Conservation (phyloP, 2,329 filamentous ascomycete genomes). For the Penicillium janthinellum region DNA sequence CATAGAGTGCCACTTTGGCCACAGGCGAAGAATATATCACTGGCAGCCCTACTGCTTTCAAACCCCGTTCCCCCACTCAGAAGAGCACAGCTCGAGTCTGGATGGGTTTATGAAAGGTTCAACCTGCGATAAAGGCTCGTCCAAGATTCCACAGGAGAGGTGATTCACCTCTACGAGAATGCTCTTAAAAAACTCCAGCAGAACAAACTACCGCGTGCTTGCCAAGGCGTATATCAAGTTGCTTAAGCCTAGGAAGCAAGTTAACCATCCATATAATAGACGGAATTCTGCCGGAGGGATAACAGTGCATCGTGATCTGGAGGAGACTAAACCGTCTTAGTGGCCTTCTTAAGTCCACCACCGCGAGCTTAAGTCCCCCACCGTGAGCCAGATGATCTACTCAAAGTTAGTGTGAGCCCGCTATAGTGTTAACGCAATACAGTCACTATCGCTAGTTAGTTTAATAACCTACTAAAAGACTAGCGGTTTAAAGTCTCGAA, state of each 20-base stretch:
- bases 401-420: conserved; percentile 24
- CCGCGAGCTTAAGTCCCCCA: too few species aligned
- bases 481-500: too few species aligned
- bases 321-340: conserved; percentile 45
- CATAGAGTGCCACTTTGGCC: not conserved
- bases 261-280: conserved; percentile 49
- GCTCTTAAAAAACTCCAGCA: conserved; percentile 46
- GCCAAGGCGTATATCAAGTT: conserved; percentile 47
- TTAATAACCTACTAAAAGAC: too few species aligned
- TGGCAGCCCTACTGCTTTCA: not conserved
- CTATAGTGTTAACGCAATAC: not conserved
- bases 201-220: conserved; percentile 44
- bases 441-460: too few species aligned
- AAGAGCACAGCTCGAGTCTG: not conserved
- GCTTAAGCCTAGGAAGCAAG: conserved; percentile 49
- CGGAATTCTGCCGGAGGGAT: conserved; percentile 25
- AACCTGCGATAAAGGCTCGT: not conserved
- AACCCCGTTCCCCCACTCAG: not conserved
- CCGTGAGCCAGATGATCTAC: too few species aligned
- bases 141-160: not conserved
- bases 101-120: not conserved
- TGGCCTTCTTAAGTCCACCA: conserved; percentile 42
- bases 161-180: conserved; percentile 32
- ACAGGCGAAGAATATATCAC: not conserved
- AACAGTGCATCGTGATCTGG: conserved; percentile 35